Base-by-base conservation (phyloP, 495 filamentous ascomycete species). In the Hypoxylon intermedium region DNA sequence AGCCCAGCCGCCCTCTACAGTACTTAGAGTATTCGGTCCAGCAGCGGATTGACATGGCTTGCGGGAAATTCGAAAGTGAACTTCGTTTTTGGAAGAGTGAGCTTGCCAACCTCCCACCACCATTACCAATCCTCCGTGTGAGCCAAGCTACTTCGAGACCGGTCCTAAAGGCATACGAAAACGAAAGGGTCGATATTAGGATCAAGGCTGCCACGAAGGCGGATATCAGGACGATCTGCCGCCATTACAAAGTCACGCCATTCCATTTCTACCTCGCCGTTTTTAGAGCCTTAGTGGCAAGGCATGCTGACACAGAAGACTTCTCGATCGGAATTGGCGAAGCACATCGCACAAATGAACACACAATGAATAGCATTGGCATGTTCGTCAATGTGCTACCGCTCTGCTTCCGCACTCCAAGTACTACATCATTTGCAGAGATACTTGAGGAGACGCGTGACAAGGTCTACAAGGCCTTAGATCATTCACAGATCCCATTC, bases 351-450 rank as follows among this genome's bases (percentile, higher is more conserved):
- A 60, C 6, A 2, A 60, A 72, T 1, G 38, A 9, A 12, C 31
- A 52, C 4, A 33, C 75, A 1, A 26, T 70, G n/a, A 45, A 55
- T 3, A 77, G 52, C 9, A 58, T 85, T 12, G 77, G 84, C 6
- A 48, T 74, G 23, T 79, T 72, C 28, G 38, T 83, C 6, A 84
- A 87, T 46, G 50, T 83, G 1, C 67, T 86, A 0, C 71, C 83
- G 0, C 24, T 84, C 2, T 69, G 67, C 1, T 75, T 81, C 63
- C 53, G 31, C 12, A 31, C 21, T 1, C 21, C 23, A 4, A 0
- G 11, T 12, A 20, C 40, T 9, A 31, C 45, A 6, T 31, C 11
- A 0, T 74, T 74, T 16, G 37, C 7, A 2, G 31, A 65, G 0
- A 12, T 61, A 9, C 19, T 71, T 0, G 6, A 37, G 2, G 46